Conservation (phyloP, 2,329 filamentous ascomycete genomes). For the Hymenoscyphus infarciens region DNA sequence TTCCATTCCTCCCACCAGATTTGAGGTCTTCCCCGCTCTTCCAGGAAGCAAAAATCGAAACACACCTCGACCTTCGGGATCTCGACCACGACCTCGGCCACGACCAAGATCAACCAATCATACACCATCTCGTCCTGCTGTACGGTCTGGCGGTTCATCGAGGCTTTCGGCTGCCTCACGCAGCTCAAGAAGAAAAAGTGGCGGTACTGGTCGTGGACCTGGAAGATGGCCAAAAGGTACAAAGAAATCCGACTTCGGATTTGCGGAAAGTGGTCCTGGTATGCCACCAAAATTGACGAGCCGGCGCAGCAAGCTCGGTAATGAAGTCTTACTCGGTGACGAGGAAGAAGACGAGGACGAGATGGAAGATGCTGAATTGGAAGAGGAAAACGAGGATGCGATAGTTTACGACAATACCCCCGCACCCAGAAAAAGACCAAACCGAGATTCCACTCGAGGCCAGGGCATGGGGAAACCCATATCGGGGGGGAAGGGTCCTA, state of each 20-base stretch:
- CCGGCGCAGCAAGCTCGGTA: conserved; percentile 32
- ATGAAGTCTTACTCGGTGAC: conserved; percentile 33
- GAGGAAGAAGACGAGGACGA: conserved; percentile 26
- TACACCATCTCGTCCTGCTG: conserved; percentile 22
- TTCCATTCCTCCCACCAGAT: conserved; percentile 64
- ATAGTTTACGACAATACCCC: conserved; percentile 31
- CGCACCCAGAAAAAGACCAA: conserved; percentile 20
- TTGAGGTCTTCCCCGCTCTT: conserved; percentile 73
- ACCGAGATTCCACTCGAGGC: conserved; percentile 21
- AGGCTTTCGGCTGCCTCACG: conserved; percentile 25
- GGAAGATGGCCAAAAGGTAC: conserved; percentile 66
- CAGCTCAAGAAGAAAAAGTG: conserved; percentile 50
- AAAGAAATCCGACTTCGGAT: conserved; percentile 65
- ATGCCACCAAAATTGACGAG: conserved; percentile 48
- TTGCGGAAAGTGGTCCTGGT: conserved; percentile 62
- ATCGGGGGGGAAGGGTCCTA: conserved; percentile 18
- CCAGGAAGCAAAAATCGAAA: conserved; percentile 46
- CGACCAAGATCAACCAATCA: conserved; percentile 24
- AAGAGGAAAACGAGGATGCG: conserved; percentile 26
- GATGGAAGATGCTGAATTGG: conserved; percentile 22
- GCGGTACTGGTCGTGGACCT: conserved; percentile 61
- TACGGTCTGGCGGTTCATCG: conserved; percentile 28
- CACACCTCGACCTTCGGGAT: conserved; percentile 28
- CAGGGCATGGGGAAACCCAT: conserved; percentile 32
- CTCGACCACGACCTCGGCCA: conserved; percentile 24